Evolutionary conservation across 2,329 filamentous ascomycete genomes (phyloP).

Genomic region (Fusarium mundagurra): DNA sequence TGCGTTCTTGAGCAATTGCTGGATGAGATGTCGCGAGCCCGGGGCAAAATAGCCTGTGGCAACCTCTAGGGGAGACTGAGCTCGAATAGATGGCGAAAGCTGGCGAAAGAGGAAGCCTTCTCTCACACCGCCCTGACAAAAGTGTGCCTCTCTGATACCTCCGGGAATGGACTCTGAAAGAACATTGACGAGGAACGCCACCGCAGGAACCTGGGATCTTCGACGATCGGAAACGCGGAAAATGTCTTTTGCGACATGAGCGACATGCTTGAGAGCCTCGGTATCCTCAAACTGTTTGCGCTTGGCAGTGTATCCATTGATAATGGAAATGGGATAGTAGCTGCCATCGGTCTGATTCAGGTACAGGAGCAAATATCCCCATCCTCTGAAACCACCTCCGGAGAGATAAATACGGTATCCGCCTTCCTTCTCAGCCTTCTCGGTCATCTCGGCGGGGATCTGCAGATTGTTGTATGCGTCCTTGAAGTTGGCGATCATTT

Average conservation of each 20-base stretch:
- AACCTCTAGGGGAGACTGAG: conserved; percentile 66
- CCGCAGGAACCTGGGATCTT: conserved; percentile 73
- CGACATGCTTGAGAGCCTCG: conserved; percentile 47
- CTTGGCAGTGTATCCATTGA: conserved; percentile 72
- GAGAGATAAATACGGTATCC: conserved; percentile 72
- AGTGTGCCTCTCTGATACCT: conserved; percentile 68
- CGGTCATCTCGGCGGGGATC: conserved; percentile 61
- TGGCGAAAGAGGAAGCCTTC: conserved; percentile 72
- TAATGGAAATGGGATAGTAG: conserved; percentile 76
- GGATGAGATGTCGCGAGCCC: conserved; percentile 57
- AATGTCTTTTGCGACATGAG: conserved; percentile 48
- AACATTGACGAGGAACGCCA: conserved; percentile 73
- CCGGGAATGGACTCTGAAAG: conserved; percentile 68
- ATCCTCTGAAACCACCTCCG: conserved; percentile 76
- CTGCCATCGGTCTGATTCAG: conserved; percentile 67
- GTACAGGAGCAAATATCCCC: conserved; percentile 71
- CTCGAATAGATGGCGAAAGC: conserved; percentile 58
- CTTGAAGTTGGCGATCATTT: conserved; percentile 63
- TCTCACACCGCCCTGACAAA: conserved; percentile 76
- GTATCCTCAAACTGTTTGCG: conserved; percentile 63
- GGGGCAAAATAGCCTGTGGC: conserved; percentile 65
- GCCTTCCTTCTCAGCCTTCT: conserved; percentile 54
- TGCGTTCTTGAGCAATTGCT: conserved; percentile 57
- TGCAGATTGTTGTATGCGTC: conserved; percentile 62
- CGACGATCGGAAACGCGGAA: conserved; percentile 74